phyloP scores from a whole-genome alignment of 805 yeast species.

The Middelhovenomyces tepae region DNA sequence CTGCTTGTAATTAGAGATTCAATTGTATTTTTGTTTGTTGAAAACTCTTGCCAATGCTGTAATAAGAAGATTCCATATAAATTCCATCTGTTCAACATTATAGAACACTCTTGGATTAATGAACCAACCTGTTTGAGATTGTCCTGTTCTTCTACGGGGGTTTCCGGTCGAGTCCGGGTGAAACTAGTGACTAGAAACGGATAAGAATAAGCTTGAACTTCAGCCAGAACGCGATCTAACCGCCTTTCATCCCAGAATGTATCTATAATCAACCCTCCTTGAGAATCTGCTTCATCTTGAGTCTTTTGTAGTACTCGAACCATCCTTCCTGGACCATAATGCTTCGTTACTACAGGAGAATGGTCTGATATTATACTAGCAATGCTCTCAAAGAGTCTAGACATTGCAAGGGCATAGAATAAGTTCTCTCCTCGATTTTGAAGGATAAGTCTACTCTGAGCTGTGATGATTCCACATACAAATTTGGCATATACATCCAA shows the following conservation, averaged over 20 bases:
- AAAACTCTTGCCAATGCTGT: slow-evolving; percentile 51
- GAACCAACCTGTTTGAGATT: slow-evolving; percentile 61
- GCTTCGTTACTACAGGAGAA: slow-evolving; percentile 61
- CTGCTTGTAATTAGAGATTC: slow-evolving; percentile 40
- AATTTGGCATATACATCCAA: slow-evolving; percentile 75
- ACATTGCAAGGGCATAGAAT: slow-evolving; percentile 32
- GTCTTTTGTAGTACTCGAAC: slow-evolving; percentile 59
- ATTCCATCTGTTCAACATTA: slow-evolving; percentile 76
- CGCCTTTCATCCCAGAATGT: slow-evolving; percentile 71
- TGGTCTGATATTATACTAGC: slow-evolving; percentile 83
- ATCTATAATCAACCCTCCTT: slow-evolving; percentile 79
- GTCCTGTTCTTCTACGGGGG: slow-evolving; percentile 24
- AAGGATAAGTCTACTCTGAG: slow-evolving; percentile 63
- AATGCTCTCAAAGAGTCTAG: slow-evolving; percentile 64
- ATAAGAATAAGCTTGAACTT: slow-evolving; percentile 46
- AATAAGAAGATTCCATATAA: slow-evolving; percentile 53
- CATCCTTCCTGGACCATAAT: slow-evolving; percentile 58
- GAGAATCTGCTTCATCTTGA: slow-evolving; percentile 87
- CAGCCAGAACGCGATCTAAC: slow-evolving; percentile 46
- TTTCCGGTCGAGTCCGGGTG: slow-evolving; percentile 4
- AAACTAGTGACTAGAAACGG: slow-evolving; percentile 36
- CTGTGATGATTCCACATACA: slow-evolving; percentile 74
- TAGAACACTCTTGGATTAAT: slow-evolving; percentile 57
- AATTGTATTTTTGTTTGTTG: neutral
- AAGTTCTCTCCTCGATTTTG: slow-evolving; percentile 10